phyloP scores from a whole-genome alignment of 2,329 filamentous ascomycete genomes.

The Parastagonospora avenae region DNA sequence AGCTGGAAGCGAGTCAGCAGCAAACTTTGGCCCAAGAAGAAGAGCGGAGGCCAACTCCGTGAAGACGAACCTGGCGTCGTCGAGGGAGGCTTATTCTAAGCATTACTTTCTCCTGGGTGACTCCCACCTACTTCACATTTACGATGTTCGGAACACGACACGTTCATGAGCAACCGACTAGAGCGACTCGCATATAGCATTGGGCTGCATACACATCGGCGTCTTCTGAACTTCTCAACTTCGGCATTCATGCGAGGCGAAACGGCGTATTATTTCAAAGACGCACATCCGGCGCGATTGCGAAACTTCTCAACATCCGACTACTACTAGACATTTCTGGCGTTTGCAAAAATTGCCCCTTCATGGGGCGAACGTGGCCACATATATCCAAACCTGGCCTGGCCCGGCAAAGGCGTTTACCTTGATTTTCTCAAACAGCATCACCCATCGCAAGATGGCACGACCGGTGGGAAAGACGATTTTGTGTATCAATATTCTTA shows the following conservation, averaged over 20 bases:
- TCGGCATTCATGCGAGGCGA: conserved; percentile 38
- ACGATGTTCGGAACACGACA: conserved; percentile 27
- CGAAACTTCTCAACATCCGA: conserved; percentile 16
- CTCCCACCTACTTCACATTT: conserved; percentile 3
- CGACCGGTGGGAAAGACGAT: conserved; percentile 11
- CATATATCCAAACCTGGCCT: conserved; percentile 20
- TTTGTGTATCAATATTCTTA: conserved; percentile 22
- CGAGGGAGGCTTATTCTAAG: conserved; percentile 43
- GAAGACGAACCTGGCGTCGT: conserved; percentile 45
- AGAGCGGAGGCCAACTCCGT: conserved; percentile 42
- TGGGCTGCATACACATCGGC: conserved; percentile 41
- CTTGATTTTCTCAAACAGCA: conserved; percentile 20
- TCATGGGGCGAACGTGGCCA: conserved; percentile 8
- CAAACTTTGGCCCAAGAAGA: conserved; percentile 49
- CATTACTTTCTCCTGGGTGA: not conserved
- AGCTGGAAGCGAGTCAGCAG: conserved; percentile 50
- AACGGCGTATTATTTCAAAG: conserved; percentile 31
- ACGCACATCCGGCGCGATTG: conserved; percentile 35
- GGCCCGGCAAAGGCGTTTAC: conserved; percentile 17
- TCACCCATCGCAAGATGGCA: conserved; percentile 23
- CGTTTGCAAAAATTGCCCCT: conserved; percentile 28
- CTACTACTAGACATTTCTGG: conserved; percentile 27
- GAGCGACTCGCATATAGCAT: conserved; percentile 44
- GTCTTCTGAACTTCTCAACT: conserved; percentile 26
- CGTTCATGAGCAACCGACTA: conserved; percentile 41